Evolutionary conservation across 2,329 filamentous ascomycete genomes (phyloP), one percentile per base, ranked within the genome.

Genomic region (Microsporum canis): DNA sequence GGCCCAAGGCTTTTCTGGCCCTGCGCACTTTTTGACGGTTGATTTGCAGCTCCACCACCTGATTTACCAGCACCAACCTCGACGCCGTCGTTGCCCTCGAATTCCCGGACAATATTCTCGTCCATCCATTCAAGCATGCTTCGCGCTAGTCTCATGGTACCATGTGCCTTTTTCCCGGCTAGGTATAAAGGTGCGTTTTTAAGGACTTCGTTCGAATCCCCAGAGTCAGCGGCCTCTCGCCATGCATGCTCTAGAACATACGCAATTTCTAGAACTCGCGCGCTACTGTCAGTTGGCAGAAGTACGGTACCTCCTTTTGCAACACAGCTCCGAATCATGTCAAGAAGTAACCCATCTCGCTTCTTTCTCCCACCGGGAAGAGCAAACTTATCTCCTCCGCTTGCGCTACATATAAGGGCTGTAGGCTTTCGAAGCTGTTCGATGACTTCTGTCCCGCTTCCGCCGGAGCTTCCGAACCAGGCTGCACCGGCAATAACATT

Each of bases 61-160:
- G 72, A 70, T 62, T 76, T 73, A n/a, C 69, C 66, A 3, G 63
- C 67, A 3, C 59, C 41, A 58, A 68, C 70, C 61, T 77, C 75
- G 29, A 70, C 71, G 39, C 75, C 74, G 62, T 77, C 74, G 0
- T 74, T 79, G 14, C 87, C 85, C 71, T 96, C 91, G 64, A 96
- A 95, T 68, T 97, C 92, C 60, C 91, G 86, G 47, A 95, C 88
- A 62, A 99, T 95, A 62, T 86, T 87, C 69, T 96, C 91, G 70
- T 97, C 91, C 91, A 99, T 97, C 94, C 94, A 99, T 71, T 99
- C 94, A 36, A 99, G 79, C 89, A 99, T 95, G 72, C 92, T 96
- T 66, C 91, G 83, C 31, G 92, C 89, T 66, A 96, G 89, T 59
- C 90, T 83, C 80, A 97, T 88, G 0, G 91, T 95, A 64, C 90